These are phyloP conservation scores for Colletotrichum shisoi DNA, from an alignment of 2,329 filamentous ascomycete species.

Conservation along the genomic window DNA sequence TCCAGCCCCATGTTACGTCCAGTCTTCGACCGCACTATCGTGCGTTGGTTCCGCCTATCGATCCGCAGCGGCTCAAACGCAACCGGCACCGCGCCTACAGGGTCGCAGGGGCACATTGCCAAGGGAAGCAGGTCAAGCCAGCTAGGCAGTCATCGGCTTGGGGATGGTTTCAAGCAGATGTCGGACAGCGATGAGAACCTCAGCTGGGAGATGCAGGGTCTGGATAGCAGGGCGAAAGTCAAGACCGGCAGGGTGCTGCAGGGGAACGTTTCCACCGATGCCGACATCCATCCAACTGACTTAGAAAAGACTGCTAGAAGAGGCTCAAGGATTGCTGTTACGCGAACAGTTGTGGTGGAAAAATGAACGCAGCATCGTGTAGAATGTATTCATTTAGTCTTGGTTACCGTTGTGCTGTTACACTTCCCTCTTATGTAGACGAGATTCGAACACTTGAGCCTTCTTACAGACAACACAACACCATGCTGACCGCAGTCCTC, in stretches of 20 bases:
- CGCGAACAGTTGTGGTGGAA: conserved; percentile 1
- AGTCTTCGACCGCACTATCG: conserved; percentile 39
- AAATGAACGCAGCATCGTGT: not conserved
- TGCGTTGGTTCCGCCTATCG: conserved; percentile 16
- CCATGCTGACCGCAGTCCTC: too few species aligned
- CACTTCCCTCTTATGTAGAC: too few species aligned
- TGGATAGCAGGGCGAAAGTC: not conserved
- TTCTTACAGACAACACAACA: too few species aligned
- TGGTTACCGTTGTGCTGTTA: too few species aligned
- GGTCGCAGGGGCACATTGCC: not conserved
- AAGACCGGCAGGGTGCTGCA: not conserved
- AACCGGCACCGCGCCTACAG: not conserved
- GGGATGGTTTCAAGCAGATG: conserved; percentile 36
- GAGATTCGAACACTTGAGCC: too few species aligned
- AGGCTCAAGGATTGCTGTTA: not conserved
- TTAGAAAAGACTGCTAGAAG: not conserved
- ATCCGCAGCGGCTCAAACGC: not conserved
- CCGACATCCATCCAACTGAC: too few species aligned
- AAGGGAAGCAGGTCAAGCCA: not conserved
- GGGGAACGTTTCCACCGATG: not conserved
- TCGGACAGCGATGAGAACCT: conserved; percentile 41
- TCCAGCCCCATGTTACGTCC: conserved; percentile 40
- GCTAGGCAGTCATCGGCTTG: not conserved
- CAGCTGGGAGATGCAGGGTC: conserved; percentile 37
- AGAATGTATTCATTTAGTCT: too few species aligned